Conservation (phyloP, 176 grass and related monocot species). For the Hsuehochloa calcarea region DNA sequence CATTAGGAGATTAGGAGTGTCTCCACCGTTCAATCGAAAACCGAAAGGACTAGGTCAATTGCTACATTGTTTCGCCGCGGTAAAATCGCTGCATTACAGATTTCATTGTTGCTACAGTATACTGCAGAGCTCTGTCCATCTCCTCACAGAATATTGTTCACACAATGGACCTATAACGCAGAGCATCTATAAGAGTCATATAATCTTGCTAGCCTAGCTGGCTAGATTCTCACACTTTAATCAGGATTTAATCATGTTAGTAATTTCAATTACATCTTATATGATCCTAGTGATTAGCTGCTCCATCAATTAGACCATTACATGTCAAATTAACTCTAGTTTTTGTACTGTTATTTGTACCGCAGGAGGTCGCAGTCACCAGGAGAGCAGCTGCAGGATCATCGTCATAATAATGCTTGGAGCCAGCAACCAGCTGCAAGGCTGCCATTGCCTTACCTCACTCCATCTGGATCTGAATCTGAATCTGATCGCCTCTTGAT, state of each 20-base stretch:
- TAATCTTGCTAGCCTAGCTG: not conserved
- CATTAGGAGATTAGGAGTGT: too few species aligned
- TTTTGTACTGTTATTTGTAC: not conserved
- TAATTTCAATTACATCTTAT: not conserved
- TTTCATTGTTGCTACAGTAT: too few species aligned
- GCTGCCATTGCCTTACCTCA: not conserved
- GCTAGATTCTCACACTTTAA: not conserved
- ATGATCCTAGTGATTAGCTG: not conserved
- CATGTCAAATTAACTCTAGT: not conserved
- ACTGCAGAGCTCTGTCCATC: too few species aligned
- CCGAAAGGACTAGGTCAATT: too few species aligned
- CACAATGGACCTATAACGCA: too few species aligned
- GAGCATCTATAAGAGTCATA: too few species aligned
- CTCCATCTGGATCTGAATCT: not conserved
- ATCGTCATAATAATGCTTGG: constrained; percentile 1
- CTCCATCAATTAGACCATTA: not conserved
- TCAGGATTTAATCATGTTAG: not conserved
- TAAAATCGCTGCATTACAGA: too few species aligned
- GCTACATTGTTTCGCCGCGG: not conserved
- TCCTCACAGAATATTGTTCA: too few species aligned
- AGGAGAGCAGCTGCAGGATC: constrained; percentile 26
- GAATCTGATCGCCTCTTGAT: not conserved
- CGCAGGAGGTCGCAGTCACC: constrained; percentile 34
- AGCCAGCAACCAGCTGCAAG: not conserved
- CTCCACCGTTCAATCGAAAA: too few species aligned